Percentiles rank a stretch among this genome's conserved stretches.
Evolutionary conservation across 352 stramenopile genomes (phyloP).

Genomic region (Phytophthora capsici): DNA sequence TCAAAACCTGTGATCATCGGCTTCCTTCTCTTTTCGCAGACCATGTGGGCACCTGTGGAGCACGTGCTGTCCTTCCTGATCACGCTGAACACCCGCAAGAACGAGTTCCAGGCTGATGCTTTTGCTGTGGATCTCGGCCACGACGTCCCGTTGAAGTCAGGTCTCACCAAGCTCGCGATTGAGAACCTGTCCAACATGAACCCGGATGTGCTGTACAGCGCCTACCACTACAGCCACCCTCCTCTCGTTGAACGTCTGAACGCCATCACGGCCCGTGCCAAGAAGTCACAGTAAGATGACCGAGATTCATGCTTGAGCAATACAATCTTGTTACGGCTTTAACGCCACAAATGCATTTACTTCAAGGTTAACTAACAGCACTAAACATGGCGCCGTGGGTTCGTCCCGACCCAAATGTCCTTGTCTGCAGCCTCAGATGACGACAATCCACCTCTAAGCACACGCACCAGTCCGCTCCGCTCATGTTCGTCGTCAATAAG

Average conservation of each 20-base stretch:
- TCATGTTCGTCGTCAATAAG: conserved; percentile 36
- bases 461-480: conserved; percentile 20
- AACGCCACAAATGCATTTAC: conserved; percentile 32
- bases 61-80: conserved; percentile 77
- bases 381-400: conserved; percentile 17
- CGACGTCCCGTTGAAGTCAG: conserved; percentile 91
- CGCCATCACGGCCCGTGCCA: conserved; percentile 83
- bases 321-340: no score
- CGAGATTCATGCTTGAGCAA: background rate
- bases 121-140: conserved; percentile 95
- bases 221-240: conserved; percentile 98
- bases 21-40: conserved; percentile 86
- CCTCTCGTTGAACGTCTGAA: conserved; percentile 95
- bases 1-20: conserved; percentile 78
- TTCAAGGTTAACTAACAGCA: conserved; percentile 25
- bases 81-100: conserved; percentile 80
- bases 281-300: conserved; percentile 59
- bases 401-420: conserved; percentile 16
- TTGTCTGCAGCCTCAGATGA: conserved; percentile 17
- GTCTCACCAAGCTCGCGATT: conserved; percentile 96
- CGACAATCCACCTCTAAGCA: conserved; percentile 31
- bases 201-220: conserved; percentile 93
- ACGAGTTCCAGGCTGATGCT: conserved; percentile 92
- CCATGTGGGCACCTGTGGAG: conserved; percentile 82
- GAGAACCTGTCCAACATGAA: conserved; percentile 98